Evolutionary conservation across 2,329 filamentous ascomycete genomes (phyloP).

Genomic region (Sarocladium kiliense): DNA sequence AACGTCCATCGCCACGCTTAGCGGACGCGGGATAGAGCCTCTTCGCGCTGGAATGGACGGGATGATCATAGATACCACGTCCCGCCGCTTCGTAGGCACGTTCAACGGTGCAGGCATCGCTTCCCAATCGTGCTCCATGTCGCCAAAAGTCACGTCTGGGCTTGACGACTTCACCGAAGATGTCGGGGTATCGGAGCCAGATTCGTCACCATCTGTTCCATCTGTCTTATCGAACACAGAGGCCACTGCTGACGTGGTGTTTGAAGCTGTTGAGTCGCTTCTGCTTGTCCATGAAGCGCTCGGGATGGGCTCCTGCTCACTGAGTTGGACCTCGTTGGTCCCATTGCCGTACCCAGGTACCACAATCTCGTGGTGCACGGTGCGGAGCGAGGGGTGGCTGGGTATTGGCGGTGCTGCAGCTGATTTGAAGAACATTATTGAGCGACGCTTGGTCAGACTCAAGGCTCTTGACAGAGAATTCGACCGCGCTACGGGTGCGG

Average conservation of each 20-base stretch:
- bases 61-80: conserved; percentile 21
- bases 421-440: conserved; percentile 25
- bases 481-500: conserved; percentile 16
- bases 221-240: conserved; percentile 22
- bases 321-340: conserved; percentile 33
- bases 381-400: not conserved
- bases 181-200: conserved; percentile 16
- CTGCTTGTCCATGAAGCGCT: conserved; percentile 14
- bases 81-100: conserved; percentile 21
- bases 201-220: not conserved
- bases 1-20: conserved; percentile 19
- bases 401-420: conserved; percentile 14
- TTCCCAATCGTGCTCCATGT: conserved; percentile 4
- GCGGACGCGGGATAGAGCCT: conserved; percentile 21
- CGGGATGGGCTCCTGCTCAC: not conserved
- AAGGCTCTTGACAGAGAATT: conserved; percentile 25
- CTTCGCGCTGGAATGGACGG: conserved; percentile 10
- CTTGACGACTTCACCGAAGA: conserved; percentile 21
- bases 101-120: conserved; percentile 2
- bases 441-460: conserved; percentile 28
- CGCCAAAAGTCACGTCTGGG: conserved; percentile 7
- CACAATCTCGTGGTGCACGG: conserved; percentile 44
- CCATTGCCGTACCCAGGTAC: conserved; percentile 51
- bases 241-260: conserved; percentile 17
- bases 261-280: conserved; percentile 23